Conservation (phyloP, 129 eudicot genomes). For the Smallanthus sonchifolius region DNA sequence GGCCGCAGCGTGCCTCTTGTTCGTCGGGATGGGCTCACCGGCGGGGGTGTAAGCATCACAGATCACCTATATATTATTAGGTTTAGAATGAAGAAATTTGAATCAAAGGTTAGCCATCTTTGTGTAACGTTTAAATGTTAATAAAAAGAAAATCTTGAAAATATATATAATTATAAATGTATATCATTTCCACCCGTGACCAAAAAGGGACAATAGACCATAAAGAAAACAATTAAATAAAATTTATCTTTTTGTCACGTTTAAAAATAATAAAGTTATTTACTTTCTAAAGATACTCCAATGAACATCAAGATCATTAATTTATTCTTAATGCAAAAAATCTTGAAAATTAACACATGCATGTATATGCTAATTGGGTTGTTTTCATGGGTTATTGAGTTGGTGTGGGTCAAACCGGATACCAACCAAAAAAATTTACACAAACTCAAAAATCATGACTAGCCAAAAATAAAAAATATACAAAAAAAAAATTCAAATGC, state of each 20-base stretch:
- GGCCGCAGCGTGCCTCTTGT: conserved; percentile 74
- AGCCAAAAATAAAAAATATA: too few species aligned
- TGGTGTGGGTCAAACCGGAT: too few species aligned
- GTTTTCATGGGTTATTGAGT: too few species aligned
- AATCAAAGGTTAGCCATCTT: not conserved
- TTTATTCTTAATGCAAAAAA: not conserved
- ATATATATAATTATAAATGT: not conserved
- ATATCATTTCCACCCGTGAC: not conserved
- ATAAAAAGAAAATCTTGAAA: not conserved
- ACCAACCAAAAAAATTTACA: too few species aligned
- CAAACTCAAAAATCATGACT: too few species aligned
- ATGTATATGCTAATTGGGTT: too few species aligned
- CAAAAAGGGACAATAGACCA: not conserved
- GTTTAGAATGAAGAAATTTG: not conserved
- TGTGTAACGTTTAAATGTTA: not conserved
- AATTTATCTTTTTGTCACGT: not conserved
- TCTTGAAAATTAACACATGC: too few species aligned
- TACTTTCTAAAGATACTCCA: not conserved
- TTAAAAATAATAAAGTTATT: not conserved
- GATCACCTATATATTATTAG: conserved; percentile 53
- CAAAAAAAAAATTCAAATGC: too few species aligned
- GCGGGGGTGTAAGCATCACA: conserved; percentile 93
- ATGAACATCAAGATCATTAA: not conserved
- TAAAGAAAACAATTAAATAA: not conserved
- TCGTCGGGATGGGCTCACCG: conserved; percentile 91